Evolutionary conservation across 176 grass and related monocot genomes (phyloP), one percentile per base, ranked within the genome.

Genomic region (Ensete glaucum): DNA sequence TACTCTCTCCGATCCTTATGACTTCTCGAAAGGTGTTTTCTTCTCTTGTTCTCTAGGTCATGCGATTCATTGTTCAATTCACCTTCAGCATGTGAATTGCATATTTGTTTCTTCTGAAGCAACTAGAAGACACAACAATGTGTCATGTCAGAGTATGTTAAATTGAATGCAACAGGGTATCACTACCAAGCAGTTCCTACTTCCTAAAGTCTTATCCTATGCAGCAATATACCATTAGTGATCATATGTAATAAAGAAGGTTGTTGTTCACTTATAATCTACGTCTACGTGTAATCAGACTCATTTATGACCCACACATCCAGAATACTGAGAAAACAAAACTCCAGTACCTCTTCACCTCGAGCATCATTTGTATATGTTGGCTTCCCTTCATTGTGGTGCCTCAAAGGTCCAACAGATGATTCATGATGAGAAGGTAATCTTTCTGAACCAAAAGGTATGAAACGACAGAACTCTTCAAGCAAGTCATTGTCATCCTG

Each of bases 401-500:
- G 29, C 67, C 34, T 7, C 16, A 20, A 9, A n/a, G 19, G 43
- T 50, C 15, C 43, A 19, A 5, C 14, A 16, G 66, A 68, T 48
- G 27, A 70, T 14, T 9, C 67, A 70, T 70, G 67, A 17, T 10
- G 5, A 16, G 16, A 70, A 20, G 16, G 16, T n/a, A 17, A 16
- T 51, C 16, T 14, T 70, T 20, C 50, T 14, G 34, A 50, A 50
- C 13, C 13, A 70, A n/a, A 50, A 50, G 43, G 43, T n/a, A 70
- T 9, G 67, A 70, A 70, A 70, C 14, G n/a, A 50, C 24, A n/a
- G 15, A 70, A 70, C 67, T 70, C 67, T 70, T 70, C 34, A 70
- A 70, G 4, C 67, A 70, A 70, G 17, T 70, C 67, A 70, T 15
- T 1, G 20, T 70, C 34, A 43, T 70, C 43, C 17, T 70, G 67